These are phyloP conservation scores for Aspergillus costaricaensis DNA, from an alignment of 2,329 filamentous ascomycete genomes.

Conservation along the genomic window DNA sequence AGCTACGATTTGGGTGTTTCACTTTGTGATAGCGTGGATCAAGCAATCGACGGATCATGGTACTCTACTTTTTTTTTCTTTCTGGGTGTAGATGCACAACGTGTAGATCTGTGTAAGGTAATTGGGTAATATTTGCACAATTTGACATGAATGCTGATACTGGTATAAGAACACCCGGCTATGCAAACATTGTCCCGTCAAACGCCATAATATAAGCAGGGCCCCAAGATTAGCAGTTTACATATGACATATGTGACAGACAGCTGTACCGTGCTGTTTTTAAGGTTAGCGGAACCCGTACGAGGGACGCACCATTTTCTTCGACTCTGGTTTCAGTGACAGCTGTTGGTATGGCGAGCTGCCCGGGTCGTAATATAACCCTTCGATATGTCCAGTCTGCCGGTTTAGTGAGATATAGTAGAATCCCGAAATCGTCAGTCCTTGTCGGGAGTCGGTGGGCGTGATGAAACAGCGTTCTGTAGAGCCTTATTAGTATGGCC, in stretches of 20 bases:
- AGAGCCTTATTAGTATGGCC: not conserved
- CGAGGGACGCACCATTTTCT: slow-evolving; percentile 45
- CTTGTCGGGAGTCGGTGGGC: slow-evolving; percentile 48
- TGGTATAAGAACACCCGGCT: slow-evolving; percentile 14
- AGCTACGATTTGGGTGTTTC: not conserved
- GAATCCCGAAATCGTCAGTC: slow-evolving; percentile 54
- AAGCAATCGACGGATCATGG: not conserved
- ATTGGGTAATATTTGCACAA: not conserved
- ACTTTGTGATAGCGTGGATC: not conserved
- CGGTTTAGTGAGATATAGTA: slow-evolving; percentile 53
- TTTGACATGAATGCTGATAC: not conserved
- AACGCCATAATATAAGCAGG: not conserved
- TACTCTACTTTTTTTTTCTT: not conserved
- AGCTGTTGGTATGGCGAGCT: slow-evolving; percentile 54
- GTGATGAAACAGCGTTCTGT: slow-evolving; percentile 53
- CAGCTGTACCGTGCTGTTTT: not conserved
- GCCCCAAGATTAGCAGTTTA: not conserved
- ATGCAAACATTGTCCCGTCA: slow-evolving; percentile 17
- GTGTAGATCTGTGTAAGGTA: not conserved
- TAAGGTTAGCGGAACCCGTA: slow-evolving; percentile 43
- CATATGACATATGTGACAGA: not conserved
- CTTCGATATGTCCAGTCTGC: slow-evolving; percentile 49
- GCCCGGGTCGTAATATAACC: slow-evolving; percentile 52
- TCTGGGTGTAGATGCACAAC: not conserved
- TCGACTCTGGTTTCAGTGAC: slow-evolving; percentile 43